These are phyloP conservation scores for Saccharomycopsis javanensis DNA, from an alignment of 805 yeast species.

Conservation along the genomic window DNA sequence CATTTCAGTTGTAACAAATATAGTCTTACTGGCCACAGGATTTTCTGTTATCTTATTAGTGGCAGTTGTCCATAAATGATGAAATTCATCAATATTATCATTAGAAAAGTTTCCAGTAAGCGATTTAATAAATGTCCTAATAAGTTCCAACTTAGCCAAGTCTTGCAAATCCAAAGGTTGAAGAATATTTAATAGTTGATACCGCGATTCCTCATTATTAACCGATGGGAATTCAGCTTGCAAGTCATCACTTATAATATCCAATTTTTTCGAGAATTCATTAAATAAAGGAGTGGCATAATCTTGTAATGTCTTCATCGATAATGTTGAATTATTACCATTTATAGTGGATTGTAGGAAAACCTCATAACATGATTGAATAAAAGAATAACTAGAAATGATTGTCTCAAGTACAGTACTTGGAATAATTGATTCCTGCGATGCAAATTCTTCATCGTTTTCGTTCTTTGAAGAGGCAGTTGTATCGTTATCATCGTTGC, in stretches of 20 bases:
- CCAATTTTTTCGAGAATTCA: background rate
- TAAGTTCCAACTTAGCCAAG: constrained; percentile 6
- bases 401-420: constrained; percentile 16
- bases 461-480: constrained; percentile 5
- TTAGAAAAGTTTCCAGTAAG: background rate
- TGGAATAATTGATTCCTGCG: constrained; percentile 18
- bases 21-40: background rate
- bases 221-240: background rate
- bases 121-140: constrained; percentile 8
- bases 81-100: background rate
- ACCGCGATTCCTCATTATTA: background rate
- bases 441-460: constrained; percentile 10
- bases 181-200: background rate
- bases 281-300: background rate
- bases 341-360: background rate
- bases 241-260: background rate
- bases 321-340: background rate
- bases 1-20: constrained; percentile 5
- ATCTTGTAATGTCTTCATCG: background rate
- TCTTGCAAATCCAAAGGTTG: constrained; percentile 6
- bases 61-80: constrained; percentile 1
- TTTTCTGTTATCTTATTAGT: background rate
- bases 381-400: constrained; percentile 7
- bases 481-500: background rate
- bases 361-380: constrained; percentile 12